Percentiles rank a stretch among this genome's conserved stretches.
Conservation (phyloP, 306 rosid genomes). For the Citrullus colocynthis region DNA sequence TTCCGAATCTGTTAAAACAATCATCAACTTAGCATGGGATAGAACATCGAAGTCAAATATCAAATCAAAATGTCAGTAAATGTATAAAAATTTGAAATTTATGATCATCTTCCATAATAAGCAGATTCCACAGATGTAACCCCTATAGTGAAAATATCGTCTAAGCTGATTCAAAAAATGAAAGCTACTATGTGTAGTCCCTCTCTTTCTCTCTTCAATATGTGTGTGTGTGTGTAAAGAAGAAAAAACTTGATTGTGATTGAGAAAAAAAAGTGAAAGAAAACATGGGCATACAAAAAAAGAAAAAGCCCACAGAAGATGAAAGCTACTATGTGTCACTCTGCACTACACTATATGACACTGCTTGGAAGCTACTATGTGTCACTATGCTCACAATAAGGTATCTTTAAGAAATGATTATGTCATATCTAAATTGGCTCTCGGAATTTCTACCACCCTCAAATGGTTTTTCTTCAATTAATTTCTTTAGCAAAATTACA, state of each 20-base stretch:
- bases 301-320: neutral
- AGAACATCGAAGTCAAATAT: neutral
- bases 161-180: neutral
- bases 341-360: neutral
- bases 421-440: neutral
- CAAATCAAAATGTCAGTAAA: neutral
- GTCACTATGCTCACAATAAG: neutral
- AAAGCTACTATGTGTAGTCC: neutral
- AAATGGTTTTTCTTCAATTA: neutral
- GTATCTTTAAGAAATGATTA: neutral
- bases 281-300: no score
- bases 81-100: neutral
- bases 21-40: neutral
- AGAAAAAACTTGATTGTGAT: no score
- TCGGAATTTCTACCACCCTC: neutral
- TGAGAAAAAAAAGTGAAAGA: no score
- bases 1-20: conserved; percentile 41
- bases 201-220: neutral
- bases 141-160: neutral
- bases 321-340: neutral
- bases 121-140: neutral
- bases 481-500: neutral
- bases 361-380: neutral
- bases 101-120: neutral
- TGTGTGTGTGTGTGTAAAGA: no score